Evolutionary conservation across 2,329 filamentous ascomycete species (phyloP).

Genomic region (Lachnellula arida): DNA sequence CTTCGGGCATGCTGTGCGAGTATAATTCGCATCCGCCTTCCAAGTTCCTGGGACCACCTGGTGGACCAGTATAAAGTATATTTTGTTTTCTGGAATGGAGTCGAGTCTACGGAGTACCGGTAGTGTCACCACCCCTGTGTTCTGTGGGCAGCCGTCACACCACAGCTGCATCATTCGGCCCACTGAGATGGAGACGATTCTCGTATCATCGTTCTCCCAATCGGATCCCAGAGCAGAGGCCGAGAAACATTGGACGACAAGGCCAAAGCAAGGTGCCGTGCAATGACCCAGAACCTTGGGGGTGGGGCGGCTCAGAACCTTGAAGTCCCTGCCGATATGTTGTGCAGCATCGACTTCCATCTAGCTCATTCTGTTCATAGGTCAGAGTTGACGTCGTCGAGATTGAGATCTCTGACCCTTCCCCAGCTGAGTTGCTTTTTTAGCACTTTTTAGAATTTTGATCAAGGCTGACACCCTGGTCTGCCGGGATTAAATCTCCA

Average conservation of each 20-base stretch:
- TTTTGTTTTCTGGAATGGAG: background rate
- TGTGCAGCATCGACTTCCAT: background rate
- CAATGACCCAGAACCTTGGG: background rate
- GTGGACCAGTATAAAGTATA: background rate
- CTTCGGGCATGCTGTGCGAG: background rate
- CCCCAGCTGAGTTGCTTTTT: background rate
- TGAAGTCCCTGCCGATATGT: background rate
- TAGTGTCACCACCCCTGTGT: background rate
- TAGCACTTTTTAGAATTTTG: too few species aligned
- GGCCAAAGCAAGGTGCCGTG: background rate
- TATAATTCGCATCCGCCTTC: background rate
- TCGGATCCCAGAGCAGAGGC: too few species aligned
- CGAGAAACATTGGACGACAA: background rate
- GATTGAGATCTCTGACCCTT: background rate
- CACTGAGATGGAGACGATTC: background rate
- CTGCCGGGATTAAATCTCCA: background rate
- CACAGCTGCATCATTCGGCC: background rate
- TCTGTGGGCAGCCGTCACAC: background rate
- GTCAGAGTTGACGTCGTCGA: background rate
- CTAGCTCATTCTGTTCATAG: background rate
- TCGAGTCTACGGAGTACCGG: background rate
- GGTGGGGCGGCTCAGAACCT: background rate
- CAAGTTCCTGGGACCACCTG: background rate
- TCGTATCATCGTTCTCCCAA: background rate
- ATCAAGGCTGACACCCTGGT: background rate